Conservation (phyloP, 306 rosid genomes). For the Gillenia trifoliata region DNA sequence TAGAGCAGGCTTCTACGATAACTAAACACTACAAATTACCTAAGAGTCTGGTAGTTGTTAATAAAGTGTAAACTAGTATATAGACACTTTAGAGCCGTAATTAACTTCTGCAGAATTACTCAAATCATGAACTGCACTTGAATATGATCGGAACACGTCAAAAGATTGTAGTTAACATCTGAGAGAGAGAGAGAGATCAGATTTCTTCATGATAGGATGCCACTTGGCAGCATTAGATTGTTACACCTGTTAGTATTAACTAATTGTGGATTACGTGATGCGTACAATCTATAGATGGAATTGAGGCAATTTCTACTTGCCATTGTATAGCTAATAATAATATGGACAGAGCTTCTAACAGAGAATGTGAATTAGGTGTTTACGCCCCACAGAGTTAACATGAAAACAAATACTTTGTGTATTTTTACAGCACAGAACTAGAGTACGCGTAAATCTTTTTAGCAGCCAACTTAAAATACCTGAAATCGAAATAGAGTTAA, state of each 20-base stretch:
- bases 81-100: neutral
- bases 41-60: too few species aligned
- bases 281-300: neutral
- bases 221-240: too few species aligned
- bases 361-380: too few species aligned
- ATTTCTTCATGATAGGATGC: too few species aligned
- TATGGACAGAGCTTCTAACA: neutral
- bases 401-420: neutral
- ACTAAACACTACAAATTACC: too few species aligned
- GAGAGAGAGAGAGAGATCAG: too few species aligned
- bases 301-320: neutral
- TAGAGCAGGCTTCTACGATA: slow-evolving; percentile 1
- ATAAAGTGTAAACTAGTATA: neutral
- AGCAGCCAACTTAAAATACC: too few species aligned
- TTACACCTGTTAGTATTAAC: too few species aligned
- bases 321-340: neutral
- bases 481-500: neutral
- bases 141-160: neutral
- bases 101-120: neutral
- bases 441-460: neutral
- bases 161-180: neutral
- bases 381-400: too few species aligned
- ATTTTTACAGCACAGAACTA: neutral
- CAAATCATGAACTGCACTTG: neutral
- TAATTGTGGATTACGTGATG: too few species aligned